Base-by-base conservation (phyloP, 495 filamentous ascomycete genomes). In the Pseudevernia furfuracea region DNA sequence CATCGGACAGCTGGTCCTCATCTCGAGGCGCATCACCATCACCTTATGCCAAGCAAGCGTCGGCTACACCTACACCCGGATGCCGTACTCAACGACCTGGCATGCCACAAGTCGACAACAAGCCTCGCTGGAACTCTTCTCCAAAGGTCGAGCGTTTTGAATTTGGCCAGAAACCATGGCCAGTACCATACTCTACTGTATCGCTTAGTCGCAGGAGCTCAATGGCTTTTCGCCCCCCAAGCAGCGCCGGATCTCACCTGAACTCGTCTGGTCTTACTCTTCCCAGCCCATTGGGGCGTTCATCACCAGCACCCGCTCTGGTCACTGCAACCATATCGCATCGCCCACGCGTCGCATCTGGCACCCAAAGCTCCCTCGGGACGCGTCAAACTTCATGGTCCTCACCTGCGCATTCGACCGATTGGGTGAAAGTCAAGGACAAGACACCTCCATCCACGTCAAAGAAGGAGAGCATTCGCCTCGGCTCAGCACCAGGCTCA, bases 51-150 rank as follows among this genome's bases (percentile, higher is more conserved):
- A 75, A 76, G 64, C 76, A 79, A 60, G 74, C 78, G 36, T 78
- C 81, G 17, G 73, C 78, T 14, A 89, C 86, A 0, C 85, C 87
- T 10, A 82, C 84, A 4, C 79, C 73, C 66, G 77, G 8, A 79
- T 79, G 67, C 78, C 79, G 49, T 64, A 74, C 78, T 30, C 78
- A 80, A 44, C 80, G 82, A 23, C 71, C 77, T 4, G 65, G 74
- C 6, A 67, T 72, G 8, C 80, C 83, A 3, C 76, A 75, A 19
- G 67, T 73, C 30, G 79, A 82, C 63, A 82, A 82, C 68, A 84
- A 88, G 46, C 92, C 92, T 19, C 82, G 87, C 60, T 97, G 92
- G 92, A 96, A 88, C 71, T 64, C 71, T 10, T 90, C 87, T 43
- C 85, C 84, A 17, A 94, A 91, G 70, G 84, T 87, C 57, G 81